phyloP scores from a whole-genome alignment of 495 filamentous ascomycete genomes.

The Tetracladium marchalianum region DNA sequence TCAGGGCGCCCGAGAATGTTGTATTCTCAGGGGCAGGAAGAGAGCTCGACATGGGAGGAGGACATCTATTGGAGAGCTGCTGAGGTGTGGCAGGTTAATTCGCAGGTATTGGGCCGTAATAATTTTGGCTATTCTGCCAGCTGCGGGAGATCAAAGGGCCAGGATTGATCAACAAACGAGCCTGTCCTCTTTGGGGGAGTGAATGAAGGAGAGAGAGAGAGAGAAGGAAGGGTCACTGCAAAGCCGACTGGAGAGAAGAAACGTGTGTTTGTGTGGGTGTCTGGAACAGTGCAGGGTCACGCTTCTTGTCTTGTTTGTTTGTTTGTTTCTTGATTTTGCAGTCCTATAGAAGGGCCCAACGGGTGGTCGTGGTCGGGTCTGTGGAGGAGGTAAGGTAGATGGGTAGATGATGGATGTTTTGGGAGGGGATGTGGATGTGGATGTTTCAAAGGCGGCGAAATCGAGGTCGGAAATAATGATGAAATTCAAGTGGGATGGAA shows the following conservation, averaged over 20 bases:
- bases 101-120: conserved; percentile 15
- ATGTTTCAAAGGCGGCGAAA: too few relatives aligned
- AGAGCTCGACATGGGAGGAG: conserved; percentile 19
- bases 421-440: too few relatives aligned
- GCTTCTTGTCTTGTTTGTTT: too few relatives aligned
- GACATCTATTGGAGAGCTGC: conserved; percentile 20
- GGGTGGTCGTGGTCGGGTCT: conserved; percentile 10
- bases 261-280: conserved; percentile 4
- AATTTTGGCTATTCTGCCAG: background rate
- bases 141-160: too few relatives aligned
- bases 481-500: too few relatives aligned
- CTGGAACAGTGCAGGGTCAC: background rate
- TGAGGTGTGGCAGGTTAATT: conserved; percentile 18
- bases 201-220: background rate
- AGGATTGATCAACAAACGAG: too few relatives aligned
- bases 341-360: background rate
- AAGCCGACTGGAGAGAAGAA: background rate
- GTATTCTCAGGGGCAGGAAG: conserved; percentile 20
- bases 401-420: background rate
- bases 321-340: too few relatives aligned
- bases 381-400: conserved; percentile 1
- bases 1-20: conserved; percentile 1
- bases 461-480: too few relatives aligned
- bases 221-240: background rate
- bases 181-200: background rate